Evolutionary conservation across 1,139 yeast species (phyloP).

Genomic region (Suhomyces wounanorum): DNA sequence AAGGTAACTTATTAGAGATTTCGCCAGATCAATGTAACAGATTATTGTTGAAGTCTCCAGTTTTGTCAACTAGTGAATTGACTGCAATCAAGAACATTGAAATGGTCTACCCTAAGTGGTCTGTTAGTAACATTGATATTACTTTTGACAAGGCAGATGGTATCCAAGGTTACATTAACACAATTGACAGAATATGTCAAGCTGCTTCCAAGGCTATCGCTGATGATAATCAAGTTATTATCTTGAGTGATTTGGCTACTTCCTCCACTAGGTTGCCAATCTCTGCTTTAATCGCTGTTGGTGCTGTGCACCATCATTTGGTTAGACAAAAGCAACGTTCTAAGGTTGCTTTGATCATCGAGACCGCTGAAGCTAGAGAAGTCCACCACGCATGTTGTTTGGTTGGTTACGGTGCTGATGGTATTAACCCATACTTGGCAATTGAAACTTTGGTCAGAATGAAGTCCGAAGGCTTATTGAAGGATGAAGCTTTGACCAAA

Average conservation of each 20-base stretch:
- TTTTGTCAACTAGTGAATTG: slow-evolving; percentile 72
- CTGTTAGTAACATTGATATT: slow-evolving; percentile 77
- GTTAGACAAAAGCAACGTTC: slow-evolving; percentile 96
- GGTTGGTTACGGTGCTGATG: slow-evolving; percentile 97
- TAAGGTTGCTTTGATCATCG: slow-evolving; percentile 86
- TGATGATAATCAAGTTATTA: slow-evolving; percentile 68
- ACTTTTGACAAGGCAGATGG: slow-evolving; percentile 88
- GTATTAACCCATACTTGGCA: slow-evolving; percentile 89
- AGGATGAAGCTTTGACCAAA: slow-evolving; percentile 56
- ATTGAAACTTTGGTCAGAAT: slow-evolving; percentile 85
- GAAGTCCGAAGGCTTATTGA: slow-evolving; percentile 77
- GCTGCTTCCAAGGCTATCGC: slow-evolving; percentile 87
- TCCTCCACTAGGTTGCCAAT: slow-evolving; percentile 69
- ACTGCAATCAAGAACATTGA: slow-evolving; percentile 71
- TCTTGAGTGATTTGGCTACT: slow-evolving; percentile 72
- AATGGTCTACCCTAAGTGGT: slow-evolving; percentile 83
- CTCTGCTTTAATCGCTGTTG: slow-evolving; percentile 90
- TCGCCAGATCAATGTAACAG: slow-evolving; percentile 90
- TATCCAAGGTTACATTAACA: slow-evolving; percentile 77
- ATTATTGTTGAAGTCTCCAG: slow-evolving; percentile 78
- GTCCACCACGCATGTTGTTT: slow-evolving; percentile 94
- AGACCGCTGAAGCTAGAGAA: slow-evolving; percentile 97
- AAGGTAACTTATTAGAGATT: slow-evolving; percentile 93
- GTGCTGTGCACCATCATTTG: slow-evolving; percentile 96
- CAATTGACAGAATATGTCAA: slow-evolving; percentile 84